Conservation (phyloP, 106 monocot species). For the Cymbidium sinense region DNA sequence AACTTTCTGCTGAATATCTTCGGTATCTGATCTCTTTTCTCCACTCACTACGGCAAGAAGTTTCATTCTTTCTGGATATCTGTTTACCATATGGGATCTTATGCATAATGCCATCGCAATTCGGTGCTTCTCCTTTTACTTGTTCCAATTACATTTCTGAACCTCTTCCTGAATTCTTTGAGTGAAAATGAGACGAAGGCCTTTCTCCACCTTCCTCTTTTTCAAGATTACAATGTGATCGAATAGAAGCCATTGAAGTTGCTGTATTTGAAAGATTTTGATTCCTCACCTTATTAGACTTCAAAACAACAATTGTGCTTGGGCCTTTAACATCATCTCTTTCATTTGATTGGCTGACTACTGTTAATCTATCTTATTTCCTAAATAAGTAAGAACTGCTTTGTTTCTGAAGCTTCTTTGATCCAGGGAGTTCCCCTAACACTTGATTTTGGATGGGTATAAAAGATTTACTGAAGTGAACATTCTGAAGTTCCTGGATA, state of each 20-base stretch:
- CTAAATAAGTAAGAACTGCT: too few relatives aligned
- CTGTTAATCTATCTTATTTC: too few relatives aligned
- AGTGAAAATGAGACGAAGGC: slow-evolving; percentile 22
- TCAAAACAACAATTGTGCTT: slow-evolving; percentile 48
- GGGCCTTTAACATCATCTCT: slow-evolving; percentile 7
- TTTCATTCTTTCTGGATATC: not conserved
- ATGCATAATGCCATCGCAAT: slow-evolving; percentile 35
- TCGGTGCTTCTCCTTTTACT: slow-evolving; percentile 16
- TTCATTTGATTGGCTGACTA: too few relatives aligned
- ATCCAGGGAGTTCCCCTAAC: slow-evolving; percentile 4
- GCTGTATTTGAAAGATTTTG: slow-evolving; percentile 3
- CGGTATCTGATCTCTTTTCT: not conserved
- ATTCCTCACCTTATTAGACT: slow-evolving; percentile 24
- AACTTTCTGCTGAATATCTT: too few relatives aligned
- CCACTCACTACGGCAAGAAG: too few relatives aligned
- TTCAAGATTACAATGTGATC: slow-evolving; percentile 5
- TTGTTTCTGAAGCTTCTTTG: slow-evolving; percentile 9
- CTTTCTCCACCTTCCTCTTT: slow-evolving; percentile 11
- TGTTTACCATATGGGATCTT: slow-evolving; percentile 28
- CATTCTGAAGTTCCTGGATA: slow-evolving; percentile 14
- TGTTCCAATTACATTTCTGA: slow-evolving; percentile 34
- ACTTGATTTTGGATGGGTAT: slow-evolving; percentile 1
- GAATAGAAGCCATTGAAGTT: slow-evolving; percentile 10
- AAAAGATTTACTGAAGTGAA: not conserved
- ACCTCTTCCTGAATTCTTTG: slow-evolving; percentile 37